Conservation (phyloP, 2,329 filamentous ascomycete genomes). For the Domatiomyces globalis region DNA sequence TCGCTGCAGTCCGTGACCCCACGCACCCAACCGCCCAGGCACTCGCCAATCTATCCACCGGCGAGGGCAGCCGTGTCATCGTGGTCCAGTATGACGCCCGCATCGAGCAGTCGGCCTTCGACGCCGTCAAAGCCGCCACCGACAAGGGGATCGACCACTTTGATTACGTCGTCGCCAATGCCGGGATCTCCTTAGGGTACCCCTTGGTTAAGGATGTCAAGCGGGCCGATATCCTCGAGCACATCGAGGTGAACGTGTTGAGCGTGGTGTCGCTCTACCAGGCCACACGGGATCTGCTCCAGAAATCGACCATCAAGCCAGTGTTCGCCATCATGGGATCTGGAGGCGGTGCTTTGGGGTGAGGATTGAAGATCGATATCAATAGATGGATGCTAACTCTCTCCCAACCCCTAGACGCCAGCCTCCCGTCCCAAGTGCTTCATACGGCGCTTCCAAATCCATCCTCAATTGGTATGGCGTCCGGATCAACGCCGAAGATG, state of each 20-base stretch:
- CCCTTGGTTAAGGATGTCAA: conserved; percentile 23
- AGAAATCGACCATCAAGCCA: conserved; percentile 20
- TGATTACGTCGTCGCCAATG: conserved; percentile 28
- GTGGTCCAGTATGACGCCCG: conserved; percentile 23
- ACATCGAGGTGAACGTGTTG: conserved; percentile 21
- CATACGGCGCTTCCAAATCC: no score
- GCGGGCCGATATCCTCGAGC: conserved; percentile 16
- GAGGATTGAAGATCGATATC: conserved; percentile 9
- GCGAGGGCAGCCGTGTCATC: conserved; percentile 20
- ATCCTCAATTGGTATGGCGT: no score
- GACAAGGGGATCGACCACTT: conserved; percentile 21
- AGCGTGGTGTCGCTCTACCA: conserved; percentile 23
- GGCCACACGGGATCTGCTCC: conserved; percentile 22
- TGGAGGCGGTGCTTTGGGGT: conserved; percentile 16
- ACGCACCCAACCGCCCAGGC: no score
- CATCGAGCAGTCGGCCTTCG: conserved; percentile 18
- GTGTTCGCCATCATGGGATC: conserved; percentile 24
- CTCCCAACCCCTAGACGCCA: no score
- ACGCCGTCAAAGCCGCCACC: conserved; percentile 19
- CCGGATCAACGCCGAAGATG: no score
- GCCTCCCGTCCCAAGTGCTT: no score
- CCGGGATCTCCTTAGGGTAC: conserved; percentile 20
- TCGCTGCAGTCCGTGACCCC: no score
- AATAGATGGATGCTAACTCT: no score
- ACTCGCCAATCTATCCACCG: no score